Evolutionary conservation across 345 rosid genomes (phyloP).

Genomic region (Zanthoxylum bungeanum): DNA sequence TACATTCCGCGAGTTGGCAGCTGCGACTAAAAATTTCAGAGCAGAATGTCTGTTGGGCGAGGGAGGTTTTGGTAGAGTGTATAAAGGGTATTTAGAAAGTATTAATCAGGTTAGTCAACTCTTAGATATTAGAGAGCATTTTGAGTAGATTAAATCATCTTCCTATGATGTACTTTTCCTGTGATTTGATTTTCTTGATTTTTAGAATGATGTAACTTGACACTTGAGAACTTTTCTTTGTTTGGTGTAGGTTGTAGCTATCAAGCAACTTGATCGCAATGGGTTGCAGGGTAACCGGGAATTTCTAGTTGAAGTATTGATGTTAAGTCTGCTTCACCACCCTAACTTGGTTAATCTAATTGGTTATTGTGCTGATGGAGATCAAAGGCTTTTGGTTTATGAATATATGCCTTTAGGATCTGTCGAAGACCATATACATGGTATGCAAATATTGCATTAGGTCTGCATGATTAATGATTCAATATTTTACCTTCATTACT

Average conservation of each 20-base stretch:
- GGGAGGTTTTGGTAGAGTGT: constrained; percentile 89
- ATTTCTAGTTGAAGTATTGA: constrained; percentile 85
- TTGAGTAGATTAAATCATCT: not conserved
- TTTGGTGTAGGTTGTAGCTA: constrained; percentile 69
- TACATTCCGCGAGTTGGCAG: constrained; percentile 72
- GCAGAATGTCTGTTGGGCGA: constrained; percentile 80
- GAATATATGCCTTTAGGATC: constrained; percentile 90
- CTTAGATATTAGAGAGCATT: not conserved
- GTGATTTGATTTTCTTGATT: not conserved
- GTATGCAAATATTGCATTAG: constrained; percentile 29
- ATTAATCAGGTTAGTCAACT: constrained; percentile 52
- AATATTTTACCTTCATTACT: not conserved
- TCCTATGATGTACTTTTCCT: not conserved
- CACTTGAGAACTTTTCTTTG: not conserved
- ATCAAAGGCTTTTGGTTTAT: constrained; percentile 88
- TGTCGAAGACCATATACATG: constrained; percentile 81
- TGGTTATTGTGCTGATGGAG: constrained; percentile 94
- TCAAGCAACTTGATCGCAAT: constrained; percentile 87
- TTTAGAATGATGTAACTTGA: not conserved
- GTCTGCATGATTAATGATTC: not conserved
- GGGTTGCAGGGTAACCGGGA: constrained; percentile 91
- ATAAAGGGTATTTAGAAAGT: constrained; percentile 66
- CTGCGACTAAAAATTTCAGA: constrained; percentile 76
- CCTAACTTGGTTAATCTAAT: constrained; percentile 80
- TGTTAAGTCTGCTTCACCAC: constrained; percentile 88